These are phyloP conservation scores for Metrosideros polymorpha DNA, from an alignment of 441 rosid genomes.

Conservation along the genomic window DNA sequence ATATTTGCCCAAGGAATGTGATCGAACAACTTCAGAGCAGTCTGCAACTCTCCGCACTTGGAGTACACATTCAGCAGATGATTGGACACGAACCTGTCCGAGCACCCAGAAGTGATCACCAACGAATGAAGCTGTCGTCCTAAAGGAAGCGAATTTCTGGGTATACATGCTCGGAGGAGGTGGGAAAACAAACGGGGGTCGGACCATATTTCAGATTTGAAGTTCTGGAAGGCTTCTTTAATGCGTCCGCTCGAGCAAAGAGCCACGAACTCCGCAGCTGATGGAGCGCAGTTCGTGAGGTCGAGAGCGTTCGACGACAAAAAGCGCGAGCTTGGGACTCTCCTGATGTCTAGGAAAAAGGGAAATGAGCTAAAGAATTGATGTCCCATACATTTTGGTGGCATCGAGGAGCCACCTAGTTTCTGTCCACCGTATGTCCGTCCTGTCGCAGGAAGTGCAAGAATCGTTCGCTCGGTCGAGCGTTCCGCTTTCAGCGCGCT, in stretches of 20 bases:
- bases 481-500: not conserved
- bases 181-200: constrained; percentile 52
- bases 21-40: constrained; percentile 33
- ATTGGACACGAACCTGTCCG: constrained; percentile 56
- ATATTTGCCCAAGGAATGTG: constrained; percentile 40
- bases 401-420: not conserved
- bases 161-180: constrained; percentile 48
- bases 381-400: not conserved
- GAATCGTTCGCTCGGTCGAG: not conserved
- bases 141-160: constrained; percentile 19
- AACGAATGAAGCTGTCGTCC: constrained; percentile 66
- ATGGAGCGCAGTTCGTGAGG: not conserved
- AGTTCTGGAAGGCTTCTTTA: constrained; percentile 44
- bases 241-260: constrained; percentile 46
- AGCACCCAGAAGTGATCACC: constrained; percentile 55
- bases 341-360: not conserved
- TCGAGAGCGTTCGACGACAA: constrained; percentile 4
- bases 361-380: not conserved
- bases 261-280: constrained; percentile 17
- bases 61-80: constrained; percentile 68
- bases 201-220: constrained; percentile 39
- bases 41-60: constrained; percentile 40
- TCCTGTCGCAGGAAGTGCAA: not conserved
- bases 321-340: not conserved
- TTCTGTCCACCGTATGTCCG: not conserved